Percentiles rank a stretch among this genome's conserved stretches.
These are phyloP conservation scores for Fusarium foetens DNA, from an alignment of 2,329 filamentous ascomycete species.

Conservation along the genomic window DNA sequence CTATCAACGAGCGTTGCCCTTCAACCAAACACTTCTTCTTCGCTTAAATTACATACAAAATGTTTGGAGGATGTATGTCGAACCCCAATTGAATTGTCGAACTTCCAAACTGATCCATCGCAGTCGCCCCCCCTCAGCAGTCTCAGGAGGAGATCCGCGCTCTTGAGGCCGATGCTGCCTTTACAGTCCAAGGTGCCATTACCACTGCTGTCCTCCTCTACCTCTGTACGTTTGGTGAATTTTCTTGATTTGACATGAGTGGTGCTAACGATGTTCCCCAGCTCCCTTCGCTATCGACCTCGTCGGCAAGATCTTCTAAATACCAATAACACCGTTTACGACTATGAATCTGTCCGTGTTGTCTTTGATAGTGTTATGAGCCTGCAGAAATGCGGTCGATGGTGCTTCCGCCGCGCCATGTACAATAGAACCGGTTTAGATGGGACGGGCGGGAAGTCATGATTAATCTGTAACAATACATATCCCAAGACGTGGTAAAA, in stretches of 20 bases:
- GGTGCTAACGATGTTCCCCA: constrained; percentile 43
- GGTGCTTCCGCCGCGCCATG: constrained; percentile 25
- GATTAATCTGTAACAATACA: constrained; percentile 43
- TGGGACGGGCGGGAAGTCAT: constrained; percentile 36
- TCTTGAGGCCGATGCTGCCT: constrained; percentile 74
- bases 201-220: constrained; percentile 76
- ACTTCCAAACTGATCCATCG: constrained; percentile 32
- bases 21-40: constrained; percentile 1
- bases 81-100: neutral
- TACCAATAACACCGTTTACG: neutral
- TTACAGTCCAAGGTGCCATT: constrained; percentile 74
- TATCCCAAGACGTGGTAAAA: constrained; percentile 23
- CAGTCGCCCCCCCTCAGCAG: constrained; percentile 75
- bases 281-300: constrained; percentile 69
- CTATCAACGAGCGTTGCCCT: constrained; percentile 11
- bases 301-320: constrained; percentile 57
- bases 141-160: constrained; percentile 75
- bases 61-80: constrained; percentile 72
- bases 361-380: constrained; percentile 12
- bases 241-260: neutral
- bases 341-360: constrained; percentile 1
- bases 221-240: constrained; percentile 68
- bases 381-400: constrained; percentile 18
- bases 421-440: constrained; percentile 40
- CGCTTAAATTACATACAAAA: constrained; percentile 49